These are phyloP conservation scores for Cyclospora cayetanensis DNA, from an alignment of 169 alveolate species.

Conservation along the genomic window DNA sequence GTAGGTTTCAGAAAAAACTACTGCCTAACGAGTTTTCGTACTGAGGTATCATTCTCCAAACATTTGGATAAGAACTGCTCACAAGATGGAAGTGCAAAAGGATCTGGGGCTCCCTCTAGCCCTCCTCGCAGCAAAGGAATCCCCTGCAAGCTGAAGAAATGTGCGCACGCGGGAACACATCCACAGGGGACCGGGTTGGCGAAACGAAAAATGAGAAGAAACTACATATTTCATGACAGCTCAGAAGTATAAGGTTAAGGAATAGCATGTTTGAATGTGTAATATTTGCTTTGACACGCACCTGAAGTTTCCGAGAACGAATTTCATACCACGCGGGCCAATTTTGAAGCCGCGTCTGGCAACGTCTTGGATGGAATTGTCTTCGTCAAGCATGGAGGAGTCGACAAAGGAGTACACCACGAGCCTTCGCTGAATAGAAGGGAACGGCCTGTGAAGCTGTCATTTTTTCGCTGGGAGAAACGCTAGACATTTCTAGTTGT, in stretches of 20 bases:
- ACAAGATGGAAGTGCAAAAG: slow-evolving; percentile 38
- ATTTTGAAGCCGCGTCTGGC: slow-evolving; percentile 88
- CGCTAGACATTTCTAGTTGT: too few species aligned
- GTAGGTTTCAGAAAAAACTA: too few species aligned
- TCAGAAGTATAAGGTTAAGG: too few species aligned
- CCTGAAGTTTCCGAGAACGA: slow-evolving; percentile 90
- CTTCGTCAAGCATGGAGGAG: slow-evolving; percentile 82
- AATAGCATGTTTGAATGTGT: too few species aligned
- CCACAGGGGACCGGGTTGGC: too few species aligned
- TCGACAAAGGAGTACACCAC: slow-evolving; percentile 86
- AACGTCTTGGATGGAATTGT: slow-evolving; percentile 88
- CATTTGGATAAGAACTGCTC: background rate
- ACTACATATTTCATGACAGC: too few species aligned
- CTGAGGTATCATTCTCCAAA: too few species aligned
- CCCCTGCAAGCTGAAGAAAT: slow-evolving; percentile 45
- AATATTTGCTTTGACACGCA: too few species aligned
- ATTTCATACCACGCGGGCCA: slow-evolving; percentile 85
- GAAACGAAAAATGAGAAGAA: too few species aligned
- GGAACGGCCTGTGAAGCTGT: too few species aligned
- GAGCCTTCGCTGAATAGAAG: slow-evolving; percentile 78
- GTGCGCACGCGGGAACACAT: background rate
- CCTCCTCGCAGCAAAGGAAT: slow-evolving; percentile 69
- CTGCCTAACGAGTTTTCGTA: too few species aligned
- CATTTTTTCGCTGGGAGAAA: too few species aligned
- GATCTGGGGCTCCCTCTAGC: slow-evolving; percentile 35